phyloP scores from a whole-genome alignment of 2,329 filamentous ascomycete species.

The Aschersonia sp. region DNA sequence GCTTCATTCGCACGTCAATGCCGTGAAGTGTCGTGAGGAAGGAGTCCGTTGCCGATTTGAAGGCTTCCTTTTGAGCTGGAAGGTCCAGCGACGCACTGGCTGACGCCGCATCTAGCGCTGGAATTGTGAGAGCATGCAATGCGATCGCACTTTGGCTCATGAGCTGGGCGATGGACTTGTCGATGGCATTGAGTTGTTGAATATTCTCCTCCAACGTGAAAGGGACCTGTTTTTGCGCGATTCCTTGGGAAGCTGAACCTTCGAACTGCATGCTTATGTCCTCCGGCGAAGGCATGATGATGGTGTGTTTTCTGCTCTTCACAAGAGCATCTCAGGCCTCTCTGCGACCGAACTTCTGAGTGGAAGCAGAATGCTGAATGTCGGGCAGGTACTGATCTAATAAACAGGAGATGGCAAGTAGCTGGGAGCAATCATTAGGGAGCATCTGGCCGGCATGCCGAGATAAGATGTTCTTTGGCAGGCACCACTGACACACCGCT shows the following conservation, averaged over 20 bases:
- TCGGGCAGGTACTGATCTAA: too few relatives aligned
- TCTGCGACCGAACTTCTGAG: too few relatives aligned
- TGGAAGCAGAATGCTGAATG: too few relatives aligned
- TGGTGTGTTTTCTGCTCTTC: neutral
- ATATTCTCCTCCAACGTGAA: conserved; percentile 68
- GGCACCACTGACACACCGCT: too few relatives aligned
- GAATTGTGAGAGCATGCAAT: conserved; percentile 28
- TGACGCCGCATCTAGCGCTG: conserved; percentile 3
- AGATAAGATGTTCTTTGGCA: too few relatives aligned
- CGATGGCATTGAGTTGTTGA: conserved; percentile 64
- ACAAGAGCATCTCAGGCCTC: too few relatives aligned
- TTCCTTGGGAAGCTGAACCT: neutral
- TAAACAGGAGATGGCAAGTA: too few relatives aligned
- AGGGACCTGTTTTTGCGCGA: conserved; percentile 23
- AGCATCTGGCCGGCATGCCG: too few relatives aligned
- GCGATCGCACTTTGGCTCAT: conserved; percentile 30
- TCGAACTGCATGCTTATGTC: conserved; percentile 8
- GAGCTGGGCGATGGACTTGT: conserved; percentile 36
- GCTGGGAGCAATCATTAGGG: too few relatives aligned
- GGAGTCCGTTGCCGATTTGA: conserved; percentile 43
- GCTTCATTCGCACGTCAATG: conserved; percentile 58
- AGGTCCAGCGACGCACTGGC: conserved; percentile 18
- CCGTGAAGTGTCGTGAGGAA: conserved; percentile 63
- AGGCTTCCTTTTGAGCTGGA: conserved; percentile 37
- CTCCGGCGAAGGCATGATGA: conserved; percentile 15